Evolutionary conservation across 345 rosid genomes (phyloP).

Genomic region (Acer negundo): DNA sequence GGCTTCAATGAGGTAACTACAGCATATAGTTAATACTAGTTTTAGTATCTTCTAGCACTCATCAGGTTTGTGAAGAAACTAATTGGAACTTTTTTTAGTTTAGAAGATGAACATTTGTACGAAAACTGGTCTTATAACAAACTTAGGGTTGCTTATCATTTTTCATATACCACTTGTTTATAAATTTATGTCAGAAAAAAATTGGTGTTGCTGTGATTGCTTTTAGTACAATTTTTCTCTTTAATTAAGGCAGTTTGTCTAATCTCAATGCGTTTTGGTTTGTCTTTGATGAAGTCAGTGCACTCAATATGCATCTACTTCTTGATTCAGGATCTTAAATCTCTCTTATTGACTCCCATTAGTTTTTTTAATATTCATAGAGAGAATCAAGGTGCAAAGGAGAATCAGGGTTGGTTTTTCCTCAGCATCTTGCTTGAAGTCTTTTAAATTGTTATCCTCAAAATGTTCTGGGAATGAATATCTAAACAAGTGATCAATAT

Average conservation of each 20-base stretch:
- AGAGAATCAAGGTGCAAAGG: background rate
- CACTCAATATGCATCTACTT: conserved; percentile 5
- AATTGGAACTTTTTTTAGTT: background rate
- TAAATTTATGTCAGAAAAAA: background rate
- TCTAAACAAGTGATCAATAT: background rate
- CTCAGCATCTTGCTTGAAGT: conserved; percentile 3
- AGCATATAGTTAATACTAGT: background rate
- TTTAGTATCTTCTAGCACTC: background rate
- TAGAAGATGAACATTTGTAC: conserved; percentile 1
- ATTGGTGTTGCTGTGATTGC: conserved; percentile 6
- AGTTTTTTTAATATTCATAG: background rate
- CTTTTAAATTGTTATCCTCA: conserved; percentile 8
- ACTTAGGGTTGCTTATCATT: background rate
- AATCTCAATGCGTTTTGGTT: conserved; percentile 5
- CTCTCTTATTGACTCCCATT: background rate
- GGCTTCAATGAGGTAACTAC: conserved; percentile 71
- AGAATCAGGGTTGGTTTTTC: background rate
- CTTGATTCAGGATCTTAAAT: background rate
- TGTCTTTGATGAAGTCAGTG: background rate
- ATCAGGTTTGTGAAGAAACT: background rate
- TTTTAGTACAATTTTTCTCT: background rate
- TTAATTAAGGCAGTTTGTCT: background rate
- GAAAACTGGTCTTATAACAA: background rate
- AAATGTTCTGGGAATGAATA: background rate
- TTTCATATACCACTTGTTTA: background rate